Evolutionary conservation across 441 rosid species (phyloP), one percentile per base, ranked within the genome.

Genomic region (Mallotus japonicus): DNA sequence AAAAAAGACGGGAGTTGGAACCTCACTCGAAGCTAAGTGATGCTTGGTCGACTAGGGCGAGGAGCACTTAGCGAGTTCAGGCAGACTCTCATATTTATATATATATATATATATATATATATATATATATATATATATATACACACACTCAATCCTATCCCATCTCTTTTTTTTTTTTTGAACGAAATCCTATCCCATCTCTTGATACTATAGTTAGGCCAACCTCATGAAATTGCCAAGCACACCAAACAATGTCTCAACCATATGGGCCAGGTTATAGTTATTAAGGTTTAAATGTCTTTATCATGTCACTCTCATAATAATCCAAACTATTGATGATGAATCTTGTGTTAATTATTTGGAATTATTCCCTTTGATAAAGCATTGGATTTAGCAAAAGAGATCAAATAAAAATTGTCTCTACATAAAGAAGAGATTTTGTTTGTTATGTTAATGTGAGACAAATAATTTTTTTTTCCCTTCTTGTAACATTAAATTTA

Each of bases 231-330:
- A 62, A 40, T 20, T 53, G 68, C 61, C 14, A 50, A 51, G 67
- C 74, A 34, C 60, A 50, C 49, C 40, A 37, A 37, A 37, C 40
- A 37, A 6, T 4, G 62, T 67, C 28, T 56, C 32, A 6, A 50
- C n/a, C 22, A 54, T 59, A 32, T 57, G 54, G 63, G 20, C 73
- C 73, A 22, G 17, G 4, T 47, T n/a, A 16, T 60, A 8, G 50
- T 60, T n/a, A 60, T 46, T 46, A 37, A 58, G 22, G 34, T 37
- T 3, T 56, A 20, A 11, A 5, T 58, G 56, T 70, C 73, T 42
- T 58, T 24, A 20, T 70, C 73, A 44, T 58, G 51, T 57, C 73
- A 13, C 14, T 57, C 40, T 58, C 42, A 20, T 44, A 58, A 58
- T 42, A 42, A 34, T 9, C 47, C 49, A 49, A 32, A 15, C 15